These are phyloP conservation scores for Blumeria hordei DNA, from an alignment of 2,329 filamentous ascomycete species.

Conservation along the genomic window DNA sequence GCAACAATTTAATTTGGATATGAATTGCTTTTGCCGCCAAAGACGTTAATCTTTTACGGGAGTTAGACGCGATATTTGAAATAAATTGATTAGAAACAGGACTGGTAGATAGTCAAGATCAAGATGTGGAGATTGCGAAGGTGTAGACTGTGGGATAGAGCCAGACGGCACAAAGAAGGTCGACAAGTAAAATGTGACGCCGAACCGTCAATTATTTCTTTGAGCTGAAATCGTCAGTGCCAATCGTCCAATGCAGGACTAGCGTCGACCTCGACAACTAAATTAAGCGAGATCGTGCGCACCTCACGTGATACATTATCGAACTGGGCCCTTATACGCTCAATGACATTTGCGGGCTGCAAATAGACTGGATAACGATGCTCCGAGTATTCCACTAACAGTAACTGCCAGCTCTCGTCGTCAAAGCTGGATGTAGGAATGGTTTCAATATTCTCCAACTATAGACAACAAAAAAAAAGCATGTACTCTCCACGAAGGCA, in stretches of 20 bases:
- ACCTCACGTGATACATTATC: too few relatives aligned
- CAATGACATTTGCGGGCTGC: too few relatives aligned
- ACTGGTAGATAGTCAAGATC: not conserved
- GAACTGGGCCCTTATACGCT: too few relatives aligned
- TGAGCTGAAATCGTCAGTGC: conserved; percentile 7
- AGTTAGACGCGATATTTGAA: not conserved
- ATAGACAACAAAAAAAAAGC: too few relatives aligned
- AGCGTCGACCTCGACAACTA: not conserved
- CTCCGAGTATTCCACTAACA: too few relatives aligned
- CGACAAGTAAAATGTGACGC: not conserved
- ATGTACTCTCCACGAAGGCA: too few relatives aligned
- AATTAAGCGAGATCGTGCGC: not conserved
- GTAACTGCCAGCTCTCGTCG: too few relatives aligned
- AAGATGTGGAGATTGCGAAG: not conserved
- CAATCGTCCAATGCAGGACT: not conserved
- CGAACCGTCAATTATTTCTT: not conserved
- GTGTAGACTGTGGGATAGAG: not conserved
- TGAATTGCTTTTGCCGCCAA: not conserved
- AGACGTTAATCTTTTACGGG: not conserved
- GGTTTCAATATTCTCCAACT: too few relatives aligned
- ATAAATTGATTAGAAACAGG: not conserved
- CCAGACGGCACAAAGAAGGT: not conserved
- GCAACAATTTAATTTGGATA: not conserved
- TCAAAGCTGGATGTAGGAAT: too few relatives aligned
- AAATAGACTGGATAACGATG: too few relatives aligned